These are phyloP conservation scores for Russula foetens DNA, from an alignment of 768 basidiomycete species.

Conservation along the genomic window DNA sequence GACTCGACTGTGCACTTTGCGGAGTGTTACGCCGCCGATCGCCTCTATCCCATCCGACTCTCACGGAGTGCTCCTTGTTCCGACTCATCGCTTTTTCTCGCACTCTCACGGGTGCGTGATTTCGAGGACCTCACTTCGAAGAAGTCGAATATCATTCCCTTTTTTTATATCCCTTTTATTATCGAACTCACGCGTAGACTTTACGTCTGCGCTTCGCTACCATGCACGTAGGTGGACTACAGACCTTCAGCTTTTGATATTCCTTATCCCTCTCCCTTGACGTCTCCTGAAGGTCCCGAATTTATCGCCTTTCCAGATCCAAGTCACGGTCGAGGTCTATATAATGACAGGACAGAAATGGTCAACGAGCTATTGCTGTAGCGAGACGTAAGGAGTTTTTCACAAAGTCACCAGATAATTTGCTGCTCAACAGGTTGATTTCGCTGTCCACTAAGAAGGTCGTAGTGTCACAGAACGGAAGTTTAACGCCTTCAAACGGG, in stretches of 20 bases:
- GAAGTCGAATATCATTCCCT: no score
- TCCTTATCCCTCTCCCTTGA: slow-evolving; percentile 76
- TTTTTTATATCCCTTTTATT: no score
- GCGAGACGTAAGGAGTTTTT: neutral
- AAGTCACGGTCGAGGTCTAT: slow-evolving; percentile 74
- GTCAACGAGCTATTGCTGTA: no score
- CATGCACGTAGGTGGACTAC: neutral
- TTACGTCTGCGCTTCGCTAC: no score
- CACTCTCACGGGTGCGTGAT: no score
- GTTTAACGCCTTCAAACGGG: neutral
- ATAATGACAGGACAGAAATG: neutral
- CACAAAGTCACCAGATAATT: slow-evolving; percentile 46
- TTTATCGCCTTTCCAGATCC: slow-evolving; percentile 68
- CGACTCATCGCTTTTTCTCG: no score
- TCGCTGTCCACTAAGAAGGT: slow-evolving; percentile 62
- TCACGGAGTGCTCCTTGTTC: no score
- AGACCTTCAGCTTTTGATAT: slow-evolving; percentile 78
- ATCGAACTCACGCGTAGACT: no score
- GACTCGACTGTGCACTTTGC: no score
- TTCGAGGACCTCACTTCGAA: no score
- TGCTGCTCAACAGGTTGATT: slow-evolving; percentile 59
- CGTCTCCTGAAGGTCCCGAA: slow-evolving; percentile 64
- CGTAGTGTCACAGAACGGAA: neutral
- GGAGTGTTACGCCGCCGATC: no score
- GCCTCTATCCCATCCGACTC: no score